These are phyloP conservation scores for Euphorbia peplus DNA, from an alignment of 345 rosid genomes.

Conservation along the genomic window DNA sequence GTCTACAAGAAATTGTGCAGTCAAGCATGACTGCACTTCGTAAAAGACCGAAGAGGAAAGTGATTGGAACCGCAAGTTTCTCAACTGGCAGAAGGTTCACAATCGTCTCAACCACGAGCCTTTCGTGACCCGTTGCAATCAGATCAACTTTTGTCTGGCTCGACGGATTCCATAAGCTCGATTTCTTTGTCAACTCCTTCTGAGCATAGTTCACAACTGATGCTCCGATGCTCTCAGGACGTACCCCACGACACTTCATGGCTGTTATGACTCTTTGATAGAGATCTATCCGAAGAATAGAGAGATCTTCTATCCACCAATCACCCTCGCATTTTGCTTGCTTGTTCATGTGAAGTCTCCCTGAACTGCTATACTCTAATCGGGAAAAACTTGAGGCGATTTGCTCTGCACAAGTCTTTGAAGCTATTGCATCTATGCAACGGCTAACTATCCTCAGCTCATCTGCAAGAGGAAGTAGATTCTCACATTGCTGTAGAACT, in stretches of 20 bases:
- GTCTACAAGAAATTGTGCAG: constrained; percentile 66
- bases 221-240: constrained; percentile 91
- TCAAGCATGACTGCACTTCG: constrained; percentile 91
- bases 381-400: constrained; percentile 95
- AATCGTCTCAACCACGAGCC: constrained; percentile 72
- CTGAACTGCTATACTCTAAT: constrained; percentile 95
- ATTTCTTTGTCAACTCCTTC: constrained; percentile 79
- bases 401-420: constrained; percentile 87
- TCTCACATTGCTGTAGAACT: constrained; percentile 85
- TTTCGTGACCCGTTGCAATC: constrained; percentile 56
- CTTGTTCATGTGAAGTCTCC: constrained; percentile 91
- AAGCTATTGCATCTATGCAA: constrained; percentile 89
- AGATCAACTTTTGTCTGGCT: constrained; percentile 46
- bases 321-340: constrained; percentile 76
- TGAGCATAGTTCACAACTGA: constrained; percentile 84
- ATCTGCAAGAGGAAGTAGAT: constrained; percentile 86
- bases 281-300: constrained; percentile 74
- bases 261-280: constrained; percentile 80
- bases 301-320: constrained; percentile 97
- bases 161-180: constrained; percentile 58
- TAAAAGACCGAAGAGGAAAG: constrained; percentile 79
- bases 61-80: constrained; percentile 82
- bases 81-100: constrained; percentile 81
- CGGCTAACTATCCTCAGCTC: constrained; percentile 73
- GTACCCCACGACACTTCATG: constrained; percentile 94